These are phyloP conservation scores for Ceratocystis colombiana DNA, from an alignment of 2,329 filamentous ascomycete species.

Conservation along the genomic window DNA sequence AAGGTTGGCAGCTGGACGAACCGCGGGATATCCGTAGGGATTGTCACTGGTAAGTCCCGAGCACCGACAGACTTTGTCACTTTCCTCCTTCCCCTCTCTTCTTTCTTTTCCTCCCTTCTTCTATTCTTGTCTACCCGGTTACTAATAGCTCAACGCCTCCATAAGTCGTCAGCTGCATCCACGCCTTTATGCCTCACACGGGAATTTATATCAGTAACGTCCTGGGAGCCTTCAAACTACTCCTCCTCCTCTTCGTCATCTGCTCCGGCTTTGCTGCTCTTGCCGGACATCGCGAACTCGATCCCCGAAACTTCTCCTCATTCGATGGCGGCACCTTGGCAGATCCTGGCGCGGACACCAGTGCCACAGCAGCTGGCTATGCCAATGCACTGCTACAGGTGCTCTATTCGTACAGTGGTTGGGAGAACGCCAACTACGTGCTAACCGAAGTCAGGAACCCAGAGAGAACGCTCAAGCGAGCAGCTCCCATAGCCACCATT, in stretches of 20 bases:
- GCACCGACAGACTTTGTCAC: not conserved
- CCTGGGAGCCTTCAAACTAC: constrained; percentile 51
- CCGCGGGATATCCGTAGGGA: constrained; percentile 46
- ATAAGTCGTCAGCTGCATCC: constrained; percentile 32
- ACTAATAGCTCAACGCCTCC: not conserved
- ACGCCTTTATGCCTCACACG: constrained; percentile 45
- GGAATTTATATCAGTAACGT: constrained; percentile 51
- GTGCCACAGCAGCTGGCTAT: constrained; percentile 15
- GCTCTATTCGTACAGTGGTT: constrained; percentile 53
- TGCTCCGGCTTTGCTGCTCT: constrained; percentile 50
- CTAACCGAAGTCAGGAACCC: constrained; percentile 48
- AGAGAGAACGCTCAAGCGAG: constrained; percentile 44
- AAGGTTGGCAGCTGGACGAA: constrained; percentile 44
- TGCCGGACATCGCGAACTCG: constrained; percentile 39
- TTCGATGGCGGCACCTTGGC: constrained; percentile 36
- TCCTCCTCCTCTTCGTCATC: constrained; percentile 50
- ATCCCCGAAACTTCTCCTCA: constrained; percentile 48
- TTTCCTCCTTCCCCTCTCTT: not conserved
- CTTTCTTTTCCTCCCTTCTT: not conserved
- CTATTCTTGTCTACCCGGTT: not conserved
- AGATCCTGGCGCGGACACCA: too few species aligned
- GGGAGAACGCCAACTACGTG: constrained; percentile 55
- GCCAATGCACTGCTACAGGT: constrained; percentile 47
- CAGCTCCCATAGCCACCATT: constrained; percentile 43
- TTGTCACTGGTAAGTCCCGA: constrained; percentile 35